Conservation (phyloP, 306 rosid species). For the Acacia melanoxylon region DNA sequence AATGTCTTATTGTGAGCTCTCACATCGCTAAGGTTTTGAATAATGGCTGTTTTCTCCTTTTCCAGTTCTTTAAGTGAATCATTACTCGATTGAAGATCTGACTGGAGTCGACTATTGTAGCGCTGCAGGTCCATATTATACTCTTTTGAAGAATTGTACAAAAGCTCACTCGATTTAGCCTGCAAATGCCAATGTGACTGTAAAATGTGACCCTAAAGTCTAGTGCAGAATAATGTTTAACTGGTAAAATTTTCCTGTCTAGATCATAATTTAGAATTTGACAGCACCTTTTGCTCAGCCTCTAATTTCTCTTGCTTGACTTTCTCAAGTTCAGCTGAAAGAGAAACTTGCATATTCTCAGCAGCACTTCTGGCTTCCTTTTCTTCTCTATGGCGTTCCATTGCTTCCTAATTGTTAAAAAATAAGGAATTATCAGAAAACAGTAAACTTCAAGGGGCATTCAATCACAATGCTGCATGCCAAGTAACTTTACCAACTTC, state of each 20-base stretch:
- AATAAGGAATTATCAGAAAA: conserved; percentile 11
- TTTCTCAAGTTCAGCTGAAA: conserved; percentile 68
- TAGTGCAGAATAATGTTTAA: not conserved
- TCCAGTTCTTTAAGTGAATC: conserved; percentile 74
- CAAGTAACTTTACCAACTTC: conserved; percentile 59
- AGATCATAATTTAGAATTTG: not conserved
- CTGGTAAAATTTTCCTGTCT: not conserved
- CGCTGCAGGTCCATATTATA: conserved; percentile 84
- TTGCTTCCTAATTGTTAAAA: conserved; percentile 59
- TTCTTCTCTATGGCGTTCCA: conserved; percentile 56
- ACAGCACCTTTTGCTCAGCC: conserved; percentile 68
- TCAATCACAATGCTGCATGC: conserved; percentile 12
- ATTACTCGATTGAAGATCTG: conserved; percentile 59
- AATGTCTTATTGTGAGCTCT: conserved; percentile 76
- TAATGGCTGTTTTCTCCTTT: conserved; percentile 75
- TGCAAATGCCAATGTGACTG: conserved; percentile 34
- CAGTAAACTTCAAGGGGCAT: conserved; percentile 6
- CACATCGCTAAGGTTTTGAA: conserved; percentile 68
- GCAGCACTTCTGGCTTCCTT: conserved; percentile 68
- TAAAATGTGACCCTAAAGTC: not conserved
- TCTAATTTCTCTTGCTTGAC: conserved; percentile 57
- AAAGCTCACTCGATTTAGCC: conserved; percentile 72
- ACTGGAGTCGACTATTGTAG: conserved; percentile 82
- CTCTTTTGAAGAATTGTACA: conserved; percentile 80
- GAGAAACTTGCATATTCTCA: conserved; percentile 56